These are phyloP conservation scores for Nyctanthes arbortristis DNA, from an alignment of 257 asterid genomes.

Conservation along the genomic window DNA sequence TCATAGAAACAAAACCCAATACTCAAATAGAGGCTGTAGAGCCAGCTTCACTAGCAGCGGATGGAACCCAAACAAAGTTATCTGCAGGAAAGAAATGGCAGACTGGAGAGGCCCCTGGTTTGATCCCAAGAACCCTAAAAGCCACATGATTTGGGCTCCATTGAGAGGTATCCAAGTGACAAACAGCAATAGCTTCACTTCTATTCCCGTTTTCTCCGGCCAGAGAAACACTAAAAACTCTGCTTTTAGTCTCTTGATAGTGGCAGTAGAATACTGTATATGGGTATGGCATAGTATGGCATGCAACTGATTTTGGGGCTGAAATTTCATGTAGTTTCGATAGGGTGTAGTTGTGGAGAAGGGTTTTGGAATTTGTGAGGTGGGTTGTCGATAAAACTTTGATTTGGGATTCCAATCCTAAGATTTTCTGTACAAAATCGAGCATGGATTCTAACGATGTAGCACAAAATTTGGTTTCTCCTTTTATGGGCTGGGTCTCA, in stretches of 20 bases:
- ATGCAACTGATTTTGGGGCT: constrained; percentile 54
- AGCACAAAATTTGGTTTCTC: constrained; percentile 74
- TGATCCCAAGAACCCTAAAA: constrained; percentile 54
- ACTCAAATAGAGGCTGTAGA: not conserved
- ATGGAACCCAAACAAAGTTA: constrained; percentile 56
- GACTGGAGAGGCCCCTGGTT: constrained; percentile 59
- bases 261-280: constrained; percentile 73
- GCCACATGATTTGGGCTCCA: constrained; percentile 68
- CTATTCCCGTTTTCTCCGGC: constrained; percentile 48
- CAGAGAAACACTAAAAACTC: constrained; percentile 50
- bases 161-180: constrained; percentile 83
- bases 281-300: constrained; percentile 79
- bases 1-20: not conserved
- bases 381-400: constrained; percentile 48
- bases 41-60: constrained; percentile 18
- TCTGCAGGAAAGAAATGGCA: constrained; percentile 94
- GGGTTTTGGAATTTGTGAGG: constrained; percentile 25
- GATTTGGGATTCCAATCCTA: constrained; percentile 36
- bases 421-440: constrained; percentile 43
- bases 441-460: constrained; percentile 68
- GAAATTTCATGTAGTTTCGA: constrained; percentile 29
- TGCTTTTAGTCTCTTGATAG: constrained; percentile 50
- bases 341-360: constrained; percentile 49
- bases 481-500: constrained; percentile 48
- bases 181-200: constrained; percentile 72